Conservation (phyloP, 83 land plant genomes). For the Picea engelmannii region DNA sequence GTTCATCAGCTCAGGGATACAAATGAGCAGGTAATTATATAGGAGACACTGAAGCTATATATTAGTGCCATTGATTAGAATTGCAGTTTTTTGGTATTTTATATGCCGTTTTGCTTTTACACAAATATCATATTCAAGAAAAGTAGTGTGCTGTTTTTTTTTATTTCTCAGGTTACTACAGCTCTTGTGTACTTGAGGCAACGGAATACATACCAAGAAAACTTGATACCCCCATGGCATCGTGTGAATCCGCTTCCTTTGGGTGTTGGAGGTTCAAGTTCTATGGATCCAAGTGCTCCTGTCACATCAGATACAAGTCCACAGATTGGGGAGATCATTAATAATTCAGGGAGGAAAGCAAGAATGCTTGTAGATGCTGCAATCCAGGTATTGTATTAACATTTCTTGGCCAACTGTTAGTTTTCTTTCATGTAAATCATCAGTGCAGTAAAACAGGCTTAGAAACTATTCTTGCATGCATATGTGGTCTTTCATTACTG, state of each 20-base stretch:
- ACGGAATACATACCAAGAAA: conserved; percentile 72
- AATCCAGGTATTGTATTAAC: conserved; percentile 65
- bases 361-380: conserved; percentile 74
- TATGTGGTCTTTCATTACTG: not conserved
- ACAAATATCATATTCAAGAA: not conserved
- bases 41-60: not conserved
- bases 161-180: conserved; percentile 60
- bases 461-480: not conserved
- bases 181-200: conserved; percentile 68
- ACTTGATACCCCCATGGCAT: conserved; percentile 39
- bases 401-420: not conserved
- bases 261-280: conserved; percentile 22
- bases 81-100: not conserved
- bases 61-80: not conserved
- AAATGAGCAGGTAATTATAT: conserved; percentile 66
- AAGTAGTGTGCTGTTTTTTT: conserved; percentile 2
- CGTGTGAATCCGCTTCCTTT: conserved; percentile 28
- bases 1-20: conserved; percentile 78
- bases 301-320: conserved; percentile 55
- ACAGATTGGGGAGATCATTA: conserved; percentile 65
- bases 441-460: not conserved
- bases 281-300: conserved; percentile 34
- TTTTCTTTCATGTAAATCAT: not conserved
- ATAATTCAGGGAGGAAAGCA: conserved; percentile 72
- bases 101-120: not conserved